These are phyloP conservation scores for Lactarius sanguifluus DNA, from an alignment of 768 basidiomycete genomes.

Conservation along the genomic window DNA sequence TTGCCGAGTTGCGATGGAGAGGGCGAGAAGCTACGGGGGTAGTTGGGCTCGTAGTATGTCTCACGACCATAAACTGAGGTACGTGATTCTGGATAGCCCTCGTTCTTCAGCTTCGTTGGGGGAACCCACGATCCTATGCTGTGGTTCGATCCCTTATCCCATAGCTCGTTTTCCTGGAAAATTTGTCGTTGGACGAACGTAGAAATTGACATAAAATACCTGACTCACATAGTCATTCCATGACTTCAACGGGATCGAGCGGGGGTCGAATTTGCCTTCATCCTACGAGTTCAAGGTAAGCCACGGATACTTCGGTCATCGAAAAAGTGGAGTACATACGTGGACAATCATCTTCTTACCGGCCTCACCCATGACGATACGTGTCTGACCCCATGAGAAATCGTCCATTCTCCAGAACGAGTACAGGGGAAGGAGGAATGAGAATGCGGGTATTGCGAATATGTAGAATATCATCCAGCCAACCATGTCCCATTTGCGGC, in stretches of 20 bases:
- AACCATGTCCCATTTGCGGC: conserved; percentile 98
- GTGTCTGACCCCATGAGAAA: conserved; percentile 94
- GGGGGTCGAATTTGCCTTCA: conserved; percentile 96
- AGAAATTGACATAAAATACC: neutral
- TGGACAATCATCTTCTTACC: conserved; percentile 97
- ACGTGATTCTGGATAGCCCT: conserved; percentile 74
- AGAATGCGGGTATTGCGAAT: conserved; percentile 89
- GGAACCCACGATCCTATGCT: conserved; percentile 93
- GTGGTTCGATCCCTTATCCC: conserved; percentile 97
- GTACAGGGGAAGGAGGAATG: conserved; percentile 89
- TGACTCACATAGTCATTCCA: conserved; percentile 90
- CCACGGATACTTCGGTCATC: conserved; percentile 6
- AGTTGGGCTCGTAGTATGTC: conserved; percentile 74
- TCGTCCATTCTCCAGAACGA: conserved; percentile 99
- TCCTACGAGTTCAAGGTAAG: conserved; percentile 53
- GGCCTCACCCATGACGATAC: conserved; percentile 88
- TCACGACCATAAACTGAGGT: conserved; percentile 86
- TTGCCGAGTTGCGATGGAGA: conserved; percentile 73
- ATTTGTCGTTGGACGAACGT: conserved; percentile 14
- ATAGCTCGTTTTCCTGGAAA: conserved; percentile 85
- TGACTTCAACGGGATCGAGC: conserved; percentile 89
- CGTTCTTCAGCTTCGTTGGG: conserved; percentile 65
- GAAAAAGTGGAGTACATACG: conserved; percentile 47
- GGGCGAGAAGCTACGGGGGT: conserved; percentile 46
- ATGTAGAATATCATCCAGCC: conserved; percentile 98